Base-by-base conservation (phyloP, 495 filamentous ascomycete genomes). In the Penicillium egyptiacum region DNA sequence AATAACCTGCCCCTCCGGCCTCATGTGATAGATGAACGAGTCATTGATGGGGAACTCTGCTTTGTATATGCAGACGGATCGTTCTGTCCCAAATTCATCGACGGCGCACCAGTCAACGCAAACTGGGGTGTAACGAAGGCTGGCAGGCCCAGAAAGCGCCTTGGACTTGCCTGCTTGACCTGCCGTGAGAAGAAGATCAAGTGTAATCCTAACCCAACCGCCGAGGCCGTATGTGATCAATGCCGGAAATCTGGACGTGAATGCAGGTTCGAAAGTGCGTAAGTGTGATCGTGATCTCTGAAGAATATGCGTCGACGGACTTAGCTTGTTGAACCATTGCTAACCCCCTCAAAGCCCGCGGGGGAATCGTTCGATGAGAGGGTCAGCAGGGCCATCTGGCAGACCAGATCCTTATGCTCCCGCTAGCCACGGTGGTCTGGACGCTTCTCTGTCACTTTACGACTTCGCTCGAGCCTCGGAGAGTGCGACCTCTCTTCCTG, bases 151-250 rank as follows among this genome's bases (percentile, higher is more conserved):
- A 82, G 92, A 59, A 96, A 96, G 70, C 81, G 92, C 44, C 77
- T 96, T 16, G 91, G 91, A 30, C 90, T 94, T 60, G 92, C 92
- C 16, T 96, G 92, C 65, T 79, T 93, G 49, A 92, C 89, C 10
- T 96, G 92, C 69, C 84, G 92, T 28, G 91, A 96, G 72, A 96
- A 96, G 83, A 96, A 96, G 78, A 94, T 96, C 75, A 96, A 94
- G 70, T 96, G 92, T 62, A 91, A 96, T 56, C 92, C 91, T 7
- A 91, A 90, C 59, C 84, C 85, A 19, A 30, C 37, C 4, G n/a
- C 50, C 16, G 50, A 53, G 54, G 88, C 88, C 30, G 87, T 88
- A 56, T 96, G 92, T 64, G 83, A 89, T 53, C 91, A 96, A 67
- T 96, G 92, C 69, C 88, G 92, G 66, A 96, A 96, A 71, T 90